These are phyloP conservation scores for Lanmaoa pseudosensibilis DNA, from an alignment of 768 basidiomycete species.

Conservation along the genomic window DNA sequence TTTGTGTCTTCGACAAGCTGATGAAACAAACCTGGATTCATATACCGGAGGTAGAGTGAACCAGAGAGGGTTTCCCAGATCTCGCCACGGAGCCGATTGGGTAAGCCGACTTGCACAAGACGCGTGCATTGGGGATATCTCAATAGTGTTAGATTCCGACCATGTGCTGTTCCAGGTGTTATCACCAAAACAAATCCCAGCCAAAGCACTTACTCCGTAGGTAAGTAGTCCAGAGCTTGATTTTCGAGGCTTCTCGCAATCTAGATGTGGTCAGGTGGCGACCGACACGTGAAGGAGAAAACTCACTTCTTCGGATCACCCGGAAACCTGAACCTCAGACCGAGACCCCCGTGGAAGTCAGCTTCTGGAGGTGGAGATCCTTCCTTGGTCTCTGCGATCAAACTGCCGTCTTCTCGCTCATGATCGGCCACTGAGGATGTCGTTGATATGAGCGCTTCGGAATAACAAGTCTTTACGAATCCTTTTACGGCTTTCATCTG, in stretches of 20 bases:
- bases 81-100: slow-evolving; percentile 91
- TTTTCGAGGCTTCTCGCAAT: slow-evolving; percentile 87
- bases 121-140: slow-evolving; percentile 97
- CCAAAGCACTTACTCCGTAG: slow-evolving; percentile 55
- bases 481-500: slow-evolving; percentile 92
- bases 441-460: slow-evolving; percentile 76
- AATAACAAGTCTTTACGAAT: slow-evolving; percentile 92
- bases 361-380: slow-evolving; percentile 46
- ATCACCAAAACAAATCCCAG: slow-evolving; percentile 8
- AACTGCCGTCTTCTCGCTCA: slow-evolving; percentile 67
- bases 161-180: slow-evolving; percentile 60
- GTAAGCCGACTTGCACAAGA: slow-evolving; percentile 95
- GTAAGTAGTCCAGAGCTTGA: slow-evolving; percentile 93
- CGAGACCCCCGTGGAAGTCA: slow-evolving; percentile 75
- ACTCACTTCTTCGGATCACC: slow-evolving; percentile 89
- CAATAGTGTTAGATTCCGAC: slow-evolving; percentile 90
- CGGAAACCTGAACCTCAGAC: slow-evolving; percentile 83
- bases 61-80: slow-evolving; percentile 98
- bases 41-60: slow-evolving; percentile 85
- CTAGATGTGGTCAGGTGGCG: slow-evolving; percentile 38
- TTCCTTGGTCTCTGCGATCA: slow-evolving; percentile 55
- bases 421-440: slow-evolving; percentile 58
- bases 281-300: neutral
- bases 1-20: slow-evolving; percentile 71
- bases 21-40: slow-evolving; percentile 81